Evolutionary conservation across 2,329 filamentous ascomycete genomes (phyloP), one percentile per base, ranked within the genome.

Genomic region (Penicillium digitatum): DNA sequence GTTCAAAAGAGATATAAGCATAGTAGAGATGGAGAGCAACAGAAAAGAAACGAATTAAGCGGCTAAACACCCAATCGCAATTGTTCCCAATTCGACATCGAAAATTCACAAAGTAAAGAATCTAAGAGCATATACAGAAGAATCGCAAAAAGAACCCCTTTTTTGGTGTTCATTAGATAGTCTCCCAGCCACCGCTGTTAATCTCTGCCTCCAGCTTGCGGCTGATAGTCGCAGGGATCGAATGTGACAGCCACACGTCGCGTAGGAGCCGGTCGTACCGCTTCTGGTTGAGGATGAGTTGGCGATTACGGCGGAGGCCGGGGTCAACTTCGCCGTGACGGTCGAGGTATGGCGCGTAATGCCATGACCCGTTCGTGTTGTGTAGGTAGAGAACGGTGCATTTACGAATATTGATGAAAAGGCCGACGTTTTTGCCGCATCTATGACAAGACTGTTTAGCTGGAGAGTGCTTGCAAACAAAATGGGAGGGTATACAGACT

Each of bases 161-260:
- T 57, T 60, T 54, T 52, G 12, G 37, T 26, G n/a, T 43, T 59
- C 57, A 57, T 68, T 65, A 76, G 20, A 76, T 72, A 54, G 72
- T 96, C 77, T 99, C 94, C 94, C 94, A 99, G 0, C 94, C 94
- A 0, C 94, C 94, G 66, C 90, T 96, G 70, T 99, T 99, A 42
- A 96, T 90, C 72, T 99, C 94, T 14, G 90, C 88, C 78, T 99
- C 94, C 62, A 99, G 75, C 74, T 90, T 93, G 62, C 94, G 82
- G 61, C 88, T 89, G 69, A 99, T 96, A 44, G 90, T 86, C 62
- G 89, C 95, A 34, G 92, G 92, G 27, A 99, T 85, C 5, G 88
- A 87, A 66, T 96, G 91, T 47, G 86, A 84, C 56, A 97, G 79
- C 87, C 95, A 96, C 40, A 92, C 85, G 63, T 87, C 89, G 48